Percentiles rank a stretch among this genome's conserved stretches.
Evolutionary conservation across 2,329 filamentous ascomycete genomes (phyloP).

Genomic region (Claviceps sp.): DNA sequence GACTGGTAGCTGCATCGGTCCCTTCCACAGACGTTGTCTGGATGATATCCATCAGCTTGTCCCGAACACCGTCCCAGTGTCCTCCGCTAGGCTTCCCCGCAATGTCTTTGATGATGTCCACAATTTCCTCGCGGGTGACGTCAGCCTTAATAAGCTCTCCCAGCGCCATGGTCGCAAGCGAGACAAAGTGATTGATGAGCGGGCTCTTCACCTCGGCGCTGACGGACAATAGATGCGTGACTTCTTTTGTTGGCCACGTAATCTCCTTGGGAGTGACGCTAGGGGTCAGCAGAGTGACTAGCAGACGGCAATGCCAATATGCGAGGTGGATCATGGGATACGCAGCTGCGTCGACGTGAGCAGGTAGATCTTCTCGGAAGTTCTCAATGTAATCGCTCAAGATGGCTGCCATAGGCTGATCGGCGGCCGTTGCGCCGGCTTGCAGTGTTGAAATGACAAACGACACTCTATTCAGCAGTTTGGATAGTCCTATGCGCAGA

Average conservation of each 20-base stretch:
- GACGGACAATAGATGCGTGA: slow-evolving; percentile 42
- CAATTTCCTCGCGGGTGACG: slow-evolving; percentile 43
- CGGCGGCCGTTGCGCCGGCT: slow-evolving; percentile 20
- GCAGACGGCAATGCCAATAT: slow-evolving; percentile 56
- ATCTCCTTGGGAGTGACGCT: slow-evolving; percentile 42
- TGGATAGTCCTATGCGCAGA: slow-evolving; percentile 33
- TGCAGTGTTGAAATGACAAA: slow-evolving; percentile 24
- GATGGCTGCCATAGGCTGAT: slow-evolving; percentile 20
- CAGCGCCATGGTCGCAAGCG: slow-evolving; percentile 46
- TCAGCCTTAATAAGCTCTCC: slow-evolving; percentile 43
- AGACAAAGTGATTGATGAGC: slow-evolving; percentile 53
- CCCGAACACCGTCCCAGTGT: slow-evolving; percentile 44
- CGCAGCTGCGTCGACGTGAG: slow-evolving; percentile 35
- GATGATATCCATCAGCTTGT: slow-evolving; percentile 24
- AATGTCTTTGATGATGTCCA: slow-evolving; percentile 40
- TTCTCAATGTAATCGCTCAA: slow-evolving; percentile 36
- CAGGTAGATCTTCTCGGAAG: slow-evolving; percentile 51
- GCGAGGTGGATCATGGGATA: slow-evolving; percentile 49
- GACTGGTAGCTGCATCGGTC: slow-evolving; percentile 30
- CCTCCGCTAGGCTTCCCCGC: slow-evolving; percentile 36
- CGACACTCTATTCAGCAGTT: slow-evolving; percentile 34
- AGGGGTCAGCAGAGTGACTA: slow-evolving; percentile 47
- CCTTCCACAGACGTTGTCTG: slow-evolving; percentile 18
- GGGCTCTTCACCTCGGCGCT: slow-evolving; percentile 45
- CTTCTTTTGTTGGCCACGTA: slow-evolving; percentile 45